Evolutionary conservation across 352 stramenopile genomes (phyloP), one percentile per base, ranked within the genome.

Genomic region (Phytophthora sansomeana): DNA sequence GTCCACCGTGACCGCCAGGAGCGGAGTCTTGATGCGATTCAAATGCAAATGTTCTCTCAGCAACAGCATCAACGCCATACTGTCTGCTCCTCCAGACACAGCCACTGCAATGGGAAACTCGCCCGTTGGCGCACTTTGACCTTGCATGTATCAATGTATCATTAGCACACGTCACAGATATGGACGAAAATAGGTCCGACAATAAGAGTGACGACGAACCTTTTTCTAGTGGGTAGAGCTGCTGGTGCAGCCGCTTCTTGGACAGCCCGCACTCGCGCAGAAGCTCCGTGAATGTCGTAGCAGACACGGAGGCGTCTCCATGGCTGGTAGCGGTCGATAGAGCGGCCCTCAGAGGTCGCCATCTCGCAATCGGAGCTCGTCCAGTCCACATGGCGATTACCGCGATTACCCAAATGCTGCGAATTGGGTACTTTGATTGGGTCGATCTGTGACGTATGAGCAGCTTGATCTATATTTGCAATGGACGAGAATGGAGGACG

Each of bases 1-100:
- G 55, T 96, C 85, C 44, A 96, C 81, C 13, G 84, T 95, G 61
- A 96, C 83, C 6, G 85, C 88, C 17, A 96, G 63, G 9, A 96
- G 77, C 38, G 83, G 80, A 9, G 81, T 91, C 29, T 73, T 56
- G 35, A 93, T 80, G 32, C 59, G 24, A 10, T 81, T 74, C 6
- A 60, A n/a, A 10, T 73, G 60, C 13, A 95, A 36, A 51, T 87
- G 85, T 53, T 95, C 83, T 9, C 68, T 78, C 13, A 96, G 72
- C 38, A 96, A 53, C 42, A 95, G 76, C 72, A 87, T 83, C 49
- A 96, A 58, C 24, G 88, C 84, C 80, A 94, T 91, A 56, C 86
- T 95, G 62, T 96, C 88, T 2, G 80, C 85, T 6, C 88, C 88
- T 11, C 88, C 88, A 0, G 88, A 96, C 17, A 92, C 55, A 21